phyloP scores from a whole-genome alignment of 2,329 filamentous ascomycete species.

The Cercospora sojina region DNA sequence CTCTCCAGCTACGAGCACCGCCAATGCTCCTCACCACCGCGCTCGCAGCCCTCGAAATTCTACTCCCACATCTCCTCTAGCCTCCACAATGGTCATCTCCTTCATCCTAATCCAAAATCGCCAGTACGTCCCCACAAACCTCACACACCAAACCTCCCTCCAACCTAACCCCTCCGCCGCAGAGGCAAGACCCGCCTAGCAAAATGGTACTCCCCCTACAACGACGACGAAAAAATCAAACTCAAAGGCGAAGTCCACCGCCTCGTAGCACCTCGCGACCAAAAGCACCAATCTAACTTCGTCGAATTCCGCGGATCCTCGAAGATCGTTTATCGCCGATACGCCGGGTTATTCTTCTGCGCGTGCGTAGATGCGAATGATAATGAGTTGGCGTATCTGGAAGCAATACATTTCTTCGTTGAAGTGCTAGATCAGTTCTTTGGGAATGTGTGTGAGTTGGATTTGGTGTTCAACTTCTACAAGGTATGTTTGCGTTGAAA shows the following conservation, averaged over 20 bases:
- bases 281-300: constrained; percentile 99
- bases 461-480: constrained; percentile 75
- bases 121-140: constrained; percentile 56
- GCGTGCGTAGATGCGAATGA: constrained; percentile 98
- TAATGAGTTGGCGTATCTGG: constrained; percentile 93
- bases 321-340: constrained; percentile 96
- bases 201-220: constrained; percentile 99
- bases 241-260: constrained; percentile 99
- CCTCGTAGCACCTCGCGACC: constrained; percentile 93
- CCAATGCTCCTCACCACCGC: neutral
- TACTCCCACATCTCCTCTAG: neutral
- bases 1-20: neutral
- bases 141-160: neutral
- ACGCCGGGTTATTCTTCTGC: constrained; percentile 98
- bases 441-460: constrained; percentile 97
- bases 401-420: constrained; percentile 99
- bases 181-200: constrained; percentile 98
- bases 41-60: neutral
- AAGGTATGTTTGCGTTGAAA: constrained; percentile 48
- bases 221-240: constrained; percentile 98
- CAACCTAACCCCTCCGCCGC: constrained; percentile 25
- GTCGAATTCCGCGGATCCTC: constrained; percentile 86
- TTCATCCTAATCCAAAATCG: constrained; percentile 90
- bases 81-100: constrained; percentile 64
- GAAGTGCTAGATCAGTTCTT: constrained; percentile 98